phyloP scores from a whole-genome alignment of 2,329 filamentous ascomycete species.

The Aspergillus sergii region DNA sequence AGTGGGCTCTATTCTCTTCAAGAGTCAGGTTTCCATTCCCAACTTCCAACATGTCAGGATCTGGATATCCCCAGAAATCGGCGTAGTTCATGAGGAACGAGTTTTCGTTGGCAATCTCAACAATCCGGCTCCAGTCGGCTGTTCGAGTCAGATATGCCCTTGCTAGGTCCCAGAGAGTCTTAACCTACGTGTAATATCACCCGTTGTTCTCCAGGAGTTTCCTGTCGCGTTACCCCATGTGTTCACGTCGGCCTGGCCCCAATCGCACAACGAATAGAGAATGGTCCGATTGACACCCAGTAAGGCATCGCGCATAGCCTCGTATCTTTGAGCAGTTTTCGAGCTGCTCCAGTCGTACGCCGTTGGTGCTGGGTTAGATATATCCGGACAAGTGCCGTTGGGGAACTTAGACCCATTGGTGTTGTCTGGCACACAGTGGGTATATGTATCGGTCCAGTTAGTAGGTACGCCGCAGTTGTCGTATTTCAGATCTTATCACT shows the following conservation, averaged over 20 bases:
- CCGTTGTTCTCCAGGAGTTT: slow-evolving; percentile 48
- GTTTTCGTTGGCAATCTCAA: slow-evolving; percentile 54
- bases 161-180: background rate
- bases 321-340: slow-evolving; percentile 52
- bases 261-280: slow-evolving; percentile 56
- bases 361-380: slow-evolving; percentile 41
- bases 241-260: slow-evolving; percentile 56
- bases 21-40: slow-evolving; percentile 53
- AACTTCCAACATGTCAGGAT: slow-evolving; percentile 56
- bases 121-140: slow-evolving; percentile 30
- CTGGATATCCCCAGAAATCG: slow-evolving; percentile 55
- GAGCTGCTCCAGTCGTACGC: slow-evolving; percentile 56
- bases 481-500: slow-evolving; percentile 55
- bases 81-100: slow-evolving; percentile 48
- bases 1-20: slow-evolving; percentile 53
- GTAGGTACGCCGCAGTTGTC: slow-evolving; percentile 56
- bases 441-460: slow-evolving; percentile 44
- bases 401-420: slow-evolving; percentile 36
- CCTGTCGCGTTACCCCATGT: slow-evolving; percentile 54
- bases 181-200: slow-evolving; percentile 34
- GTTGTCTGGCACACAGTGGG: slow-evolving; percentile 45
- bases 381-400: slow-evolving; percentile 45
- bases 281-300: slow-evolving; percentile 49
- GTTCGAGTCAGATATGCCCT: background rate
- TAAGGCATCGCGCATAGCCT: slow-evolving; percentile 57